phyloP scores from a whole-genome alignment of 2,329 filamentous ascomycete genomes.

The Pseudogymnoascus sp. region DNA sequence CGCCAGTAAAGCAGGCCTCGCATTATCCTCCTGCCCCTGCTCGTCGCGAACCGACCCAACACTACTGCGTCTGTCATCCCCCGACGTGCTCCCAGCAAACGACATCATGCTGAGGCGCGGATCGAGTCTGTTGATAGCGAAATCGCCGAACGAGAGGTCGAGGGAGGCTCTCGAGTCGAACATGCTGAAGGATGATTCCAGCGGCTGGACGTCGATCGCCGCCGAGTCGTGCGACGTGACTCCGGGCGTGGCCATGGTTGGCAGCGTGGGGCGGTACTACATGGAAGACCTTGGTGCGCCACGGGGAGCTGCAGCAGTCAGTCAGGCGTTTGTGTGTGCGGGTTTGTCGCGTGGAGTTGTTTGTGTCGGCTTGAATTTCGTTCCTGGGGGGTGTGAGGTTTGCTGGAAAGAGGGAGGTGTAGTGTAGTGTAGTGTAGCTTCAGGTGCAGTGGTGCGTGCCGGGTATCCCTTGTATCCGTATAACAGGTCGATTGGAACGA shows the following conservation, averaged over 20 bases:
- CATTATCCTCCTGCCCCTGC: not conserved
- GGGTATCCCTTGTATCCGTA: not conserved
- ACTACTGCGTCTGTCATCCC: not conserved
- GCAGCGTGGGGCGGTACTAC: not conserved
- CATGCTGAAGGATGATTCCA: not conserved
- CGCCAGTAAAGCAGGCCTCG: not conserved
- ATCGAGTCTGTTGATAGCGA: not conserved
- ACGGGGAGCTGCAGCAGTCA: not conserved
- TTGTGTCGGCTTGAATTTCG: not conserved
- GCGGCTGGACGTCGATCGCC: not conserved
- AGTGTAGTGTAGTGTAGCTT: not conserved
- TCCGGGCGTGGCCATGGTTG: not conserved
- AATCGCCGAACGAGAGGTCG: not conserved
- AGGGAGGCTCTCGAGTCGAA: not conserved
- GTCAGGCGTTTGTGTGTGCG: not conserved
- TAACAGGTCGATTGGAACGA: not conserved
- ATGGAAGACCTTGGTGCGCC: not conserved
- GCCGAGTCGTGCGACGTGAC: not conserved
- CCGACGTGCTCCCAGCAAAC: not conserved
- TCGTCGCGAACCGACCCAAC: not conserved
- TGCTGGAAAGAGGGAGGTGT: not conserved
- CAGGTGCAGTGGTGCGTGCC: no score
- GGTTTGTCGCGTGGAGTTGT: not conserved
- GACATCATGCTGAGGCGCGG: not conserved
- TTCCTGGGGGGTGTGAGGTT: not conserved